Evolutionary conservation across 345 rosid genomes (phyloP), one percentile per base, ranked within the genome.

Genomic region (Kernera saxatilis): DNA sequence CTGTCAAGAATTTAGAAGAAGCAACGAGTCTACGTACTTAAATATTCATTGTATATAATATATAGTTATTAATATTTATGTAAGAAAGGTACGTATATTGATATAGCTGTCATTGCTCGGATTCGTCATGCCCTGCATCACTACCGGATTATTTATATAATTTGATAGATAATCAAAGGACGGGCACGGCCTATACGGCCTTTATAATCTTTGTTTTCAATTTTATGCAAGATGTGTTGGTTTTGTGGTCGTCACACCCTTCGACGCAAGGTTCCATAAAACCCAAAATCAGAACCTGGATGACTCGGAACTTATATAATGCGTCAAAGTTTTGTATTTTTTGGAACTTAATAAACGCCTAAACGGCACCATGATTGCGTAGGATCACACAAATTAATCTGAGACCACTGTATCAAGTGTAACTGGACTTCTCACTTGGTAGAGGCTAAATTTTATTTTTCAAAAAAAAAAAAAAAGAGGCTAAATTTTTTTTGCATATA

Each of bases 51-150:
- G 19, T 26, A 18, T 46, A 57, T 33, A 33, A 43, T n/a, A 18
- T 26, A 25, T 32, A 50, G 26, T 5, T 36, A 49, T 25, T 3
- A 9, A 2, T 33, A 23, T 65, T 50, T n/a, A 51, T 37, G 25
- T 23, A 15, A 17, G 39, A 40, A 18, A 35, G 6, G 45, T 67
- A 50, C 29, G 18, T 44, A 4, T 44, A 8, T 14, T 44, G 21
- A 44, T 22, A 45, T 14, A 70, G 62, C 43, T 71, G 61, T 61
- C 52, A 50, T 14, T 50, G 51, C 52, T 51, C 11, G n/a, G 62
- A 61, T 50, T 71, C 75, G 75, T 61, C 69, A 61, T 71, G 62
- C 7, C 23, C 44, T 61, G 62, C 69, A 61, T 61, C 75, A 61
- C 61, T 26, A 70, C 8, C n/a, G 14, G 19, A 27, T 26, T 51